Conservation (phyloP, 1,139 yeast species). For the Zygosaccharomyces sapae region DNA sequence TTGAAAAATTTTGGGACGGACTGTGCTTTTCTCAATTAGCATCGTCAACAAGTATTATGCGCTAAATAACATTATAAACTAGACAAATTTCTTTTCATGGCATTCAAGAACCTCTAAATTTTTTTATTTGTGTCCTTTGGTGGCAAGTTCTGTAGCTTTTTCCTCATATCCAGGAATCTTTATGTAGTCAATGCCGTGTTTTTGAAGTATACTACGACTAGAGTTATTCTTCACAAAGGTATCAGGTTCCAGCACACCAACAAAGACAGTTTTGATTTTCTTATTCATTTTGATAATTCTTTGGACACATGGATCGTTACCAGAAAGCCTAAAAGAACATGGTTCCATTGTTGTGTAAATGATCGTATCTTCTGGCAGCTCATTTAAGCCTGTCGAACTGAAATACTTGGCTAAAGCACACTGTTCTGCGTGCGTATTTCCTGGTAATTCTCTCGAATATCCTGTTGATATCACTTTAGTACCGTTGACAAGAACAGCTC, state of each 20-base stretch:
- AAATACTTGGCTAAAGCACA: slow-evolving; percentile 76
- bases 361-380: slow-evolving; percentile 72
- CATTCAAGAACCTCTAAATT: background rate
- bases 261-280: slow-evolving; percentile 68
- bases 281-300: slow-evolving; percentile 56
- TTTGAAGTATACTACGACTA: slow-evolving; percentile 52
- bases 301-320: slow-evolving; percentile 84
- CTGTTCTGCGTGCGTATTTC: slow-evolving; percentile 98
- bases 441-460: slow-evolving; percentile 83
- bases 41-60: background rate
- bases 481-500: slow-evolving; percentile 74
- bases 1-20: background rate
- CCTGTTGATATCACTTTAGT: slow-evolving; percentile 73
- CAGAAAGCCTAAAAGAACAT: slow-evolving; percentile 83
- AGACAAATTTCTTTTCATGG: background rate
- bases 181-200: slow-evolving; percentile 62
- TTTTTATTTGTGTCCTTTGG: slow-evolving; percentile 50
- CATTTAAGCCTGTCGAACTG: slow-evolving; percentile 37
- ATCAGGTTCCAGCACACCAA: slow-evolving; percentile 88
- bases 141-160: slow-evolving; percentile 68
- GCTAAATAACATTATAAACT: background rate
- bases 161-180: slow-evolving; percentile 82
- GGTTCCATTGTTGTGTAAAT: slow-evolving; percentile 98
- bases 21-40: background rate
- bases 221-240: slow-evolving; percentile 78